phyloP scores from a whole-genome alignment of 2,329 filamentous ascomycete species.

The Xylariomycetidae sp. region DNA sequence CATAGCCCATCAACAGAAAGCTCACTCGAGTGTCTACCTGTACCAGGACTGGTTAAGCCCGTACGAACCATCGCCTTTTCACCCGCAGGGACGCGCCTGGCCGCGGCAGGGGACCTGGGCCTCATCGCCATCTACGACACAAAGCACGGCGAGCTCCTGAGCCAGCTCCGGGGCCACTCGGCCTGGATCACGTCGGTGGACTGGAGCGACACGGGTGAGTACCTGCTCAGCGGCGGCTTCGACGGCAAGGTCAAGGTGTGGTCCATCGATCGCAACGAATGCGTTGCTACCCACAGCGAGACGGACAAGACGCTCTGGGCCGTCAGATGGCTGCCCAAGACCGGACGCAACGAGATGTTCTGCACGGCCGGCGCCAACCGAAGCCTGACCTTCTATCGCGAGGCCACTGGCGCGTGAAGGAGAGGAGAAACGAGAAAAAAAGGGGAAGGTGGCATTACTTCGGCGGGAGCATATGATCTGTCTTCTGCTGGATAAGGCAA shows the following conservation, averaged over 20 bases:
- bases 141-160: constrained; percentile 85
- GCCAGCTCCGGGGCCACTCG: constrained; percentile 65
- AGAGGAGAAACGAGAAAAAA: too few relatives aligned
- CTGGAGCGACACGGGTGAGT: constrained; percentile 92
- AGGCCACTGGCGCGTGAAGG: constrained; percentile 66
- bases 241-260: constrained; percentile 96
- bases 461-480: too few relatives aligned
- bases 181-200: constrained; percentile 89
- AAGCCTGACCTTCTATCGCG: constrained; percentile 77
- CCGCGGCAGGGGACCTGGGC: constrained; percentile 82
- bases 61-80: constrained; percentile 85
- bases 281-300: constrained; percentile 91
- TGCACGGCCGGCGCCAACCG: constrained; percentile 72
- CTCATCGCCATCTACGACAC: constrained; percentile 92
- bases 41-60: constrained; percentile 73
- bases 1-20: too few relatives aligned
- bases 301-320: constrained; percentile 81
- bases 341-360: constrained; percentile 64
- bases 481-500: too few relatives aligned
- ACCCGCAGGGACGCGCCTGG: constrained; percentile 76
- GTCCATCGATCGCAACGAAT: constrained; percentile 77
- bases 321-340: constrained; percentile 78
- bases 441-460: too few relatives aligned
- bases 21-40: too few relatives aligned
- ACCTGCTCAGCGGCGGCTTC: constrained; percentile 79